Evolutionary conservation across 345 rosid genomes (phyloP).

Genomic region (Brassica incana): DNA sequence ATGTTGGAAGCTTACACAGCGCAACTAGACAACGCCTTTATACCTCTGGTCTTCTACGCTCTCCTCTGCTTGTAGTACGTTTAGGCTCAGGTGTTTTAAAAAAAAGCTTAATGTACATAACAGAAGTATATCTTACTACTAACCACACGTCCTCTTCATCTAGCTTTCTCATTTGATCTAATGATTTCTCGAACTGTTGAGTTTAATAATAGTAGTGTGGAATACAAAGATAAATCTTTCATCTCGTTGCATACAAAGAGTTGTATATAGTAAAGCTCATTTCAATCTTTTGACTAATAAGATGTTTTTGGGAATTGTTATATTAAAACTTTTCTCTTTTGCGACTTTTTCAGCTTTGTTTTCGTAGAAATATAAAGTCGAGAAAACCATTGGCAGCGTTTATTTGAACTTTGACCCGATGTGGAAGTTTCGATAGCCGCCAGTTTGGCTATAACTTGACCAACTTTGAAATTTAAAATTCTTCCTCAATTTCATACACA

Average conservation of each 20-base stretch:
- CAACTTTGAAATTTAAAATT: slow-evolving; percentile 10
- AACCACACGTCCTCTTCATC: neutral
- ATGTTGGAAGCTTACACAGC: slow-evolving; percentile 95
- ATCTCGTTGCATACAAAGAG: neutral
- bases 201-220: neutral
- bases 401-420: slow-evolving; percentile 31
- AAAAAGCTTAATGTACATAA: slow-evolving; percentile 21
- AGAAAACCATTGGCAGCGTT: slow-evolving; percentile 16
- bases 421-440: slow-evolving; percentile 28
- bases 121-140: neutral
- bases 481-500: neutral
- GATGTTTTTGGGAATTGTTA: neutral
- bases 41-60: slow-evolving; percentile 91
- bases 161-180: neutral
- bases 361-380: neutral
- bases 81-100: neutral
- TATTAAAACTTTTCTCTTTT: neutral
- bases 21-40: slow-evolving; percentile 90
- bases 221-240: neutral
- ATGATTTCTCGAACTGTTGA: neutral
- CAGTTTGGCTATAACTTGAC: slow-evolving; percentile 26
- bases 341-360: neutral
- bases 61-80: slow-evolving; percentile 66
- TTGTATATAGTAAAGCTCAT: neutral
- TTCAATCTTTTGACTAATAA: neutral